A percentile compares a stretch with the other conserved stretches of the same genome.
Conservation (phyloP, 108 stramenopile genomes). For the Stephanodiscus minutulus region DNA sequence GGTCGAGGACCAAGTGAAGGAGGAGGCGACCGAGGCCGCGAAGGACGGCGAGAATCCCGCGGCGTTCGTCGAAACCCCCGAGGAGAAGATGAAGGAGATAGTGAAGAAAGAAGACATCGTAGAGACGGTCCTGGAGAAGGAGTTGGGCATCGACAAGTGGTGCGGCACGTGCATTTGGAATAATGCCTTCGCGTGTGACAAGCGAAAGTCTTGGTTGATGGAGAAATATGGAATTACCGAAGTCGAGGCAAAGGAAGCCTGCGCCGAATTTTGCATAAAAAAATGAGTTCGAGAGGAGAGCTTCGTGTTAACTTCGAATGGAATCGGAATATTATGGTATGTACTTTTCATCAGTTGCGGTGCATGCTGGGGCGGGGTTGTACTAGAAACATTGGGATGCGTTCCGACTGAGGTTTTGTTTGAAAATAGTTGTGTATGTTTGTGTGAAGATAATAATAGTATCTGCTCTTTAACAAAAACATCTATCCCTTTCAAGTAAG, state of each 20-base stretch:
- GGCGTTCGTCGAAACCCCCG: slow-evolving; percentile 1
- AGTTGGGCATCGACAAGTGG: slow-evolving; percentile 9
- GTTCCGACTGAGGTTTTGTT: background rate
- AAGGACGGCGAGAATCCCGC: background rate
- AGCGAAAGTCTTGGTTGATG: slow-evolving; percentile 1
- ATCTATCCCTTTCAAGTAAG: too few species aligned
- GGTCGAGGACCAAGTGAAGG: background rate
- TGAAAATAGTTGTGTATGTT: too few species aligned
- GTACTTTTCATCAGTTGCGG: too few species aligned
- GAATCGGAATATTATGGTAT: too few species aligned
- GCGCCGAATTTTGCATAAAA: background rate
- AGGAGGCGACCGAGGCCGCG: background rate
- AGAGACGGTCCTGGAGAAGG: slow-evolving; percentile 5
- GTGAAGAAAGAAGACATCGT: slow-evolving; percentile 8
- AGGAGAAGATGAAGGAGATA: background rate
- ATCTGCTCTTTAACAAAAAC: too few species aligned
- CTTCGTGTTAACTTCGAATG: too few species aligned
- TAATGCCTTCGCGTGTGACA: background rate
- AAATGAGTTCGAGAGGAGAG: background rate
- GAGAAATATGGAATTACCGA: background rate
- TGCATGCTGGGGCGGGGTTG: too few species aligned
- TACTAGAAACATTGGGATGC: too few species aligned
- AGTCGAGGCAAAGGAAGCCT: background rate
- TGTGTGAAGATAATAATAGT: too few species aligned
- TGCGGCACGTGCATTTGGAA: slow-evolving; percentile 1